Conservation (phyloP, 2,329 filamentous ascomycete genomes). For the Paraphoma chrysanthemicola region DNA sequence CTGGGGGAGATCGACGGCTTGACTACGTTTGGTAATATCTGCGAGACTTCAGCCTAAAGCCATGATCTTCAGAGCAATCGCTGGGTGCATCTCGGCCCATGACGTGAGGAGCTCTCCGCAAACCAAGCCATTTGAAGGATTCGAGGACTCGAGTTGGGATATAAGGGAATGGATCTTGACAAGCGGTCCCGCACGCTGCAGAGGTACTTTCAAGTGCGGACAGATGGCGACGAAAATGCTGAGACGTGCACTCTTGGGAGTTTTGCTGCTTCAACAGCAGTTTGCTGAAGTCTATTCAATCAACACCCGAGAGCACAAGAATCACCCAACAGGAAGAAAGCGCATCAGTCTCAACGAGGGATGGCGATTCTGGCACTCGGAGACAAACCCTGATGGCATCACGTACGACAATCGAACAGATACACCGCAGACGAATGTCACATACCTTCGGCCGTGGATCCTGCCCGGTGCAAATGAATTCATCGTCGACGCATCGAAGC, state of each 20-base stretch:
- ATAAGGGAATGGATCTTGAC: not conserved
- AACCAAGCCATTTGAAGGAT: not conserved
- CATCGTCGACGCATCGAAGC: conserved; percentile 16
- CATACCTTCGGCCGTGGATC: conserved; percentile 47
- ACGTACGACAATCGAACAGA: conserved; percentile 27
- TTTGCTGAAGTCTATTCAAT: not conserved
- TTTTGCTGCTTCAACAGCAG: not conserved
- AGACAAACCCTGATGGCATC: conserved; percentile 44
- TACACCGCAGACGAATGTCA: not conserved
- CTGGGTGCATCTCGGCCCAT: not conserved
- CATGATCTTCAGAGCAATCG: not conserved
- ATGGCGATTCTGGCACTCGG: conserved; percentile 47
- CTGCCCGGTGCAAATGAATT: conserved; percentile 50
- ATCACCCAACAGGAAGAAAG: conserved; percentile 4
- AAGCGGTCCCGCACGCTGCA: not conserved
- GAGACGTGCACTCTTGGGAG: not conserved
- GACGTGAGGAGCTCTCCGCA: not conserved
- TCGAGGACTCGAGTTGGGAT: not conserved
- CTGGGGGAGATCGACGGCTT: not conserved
- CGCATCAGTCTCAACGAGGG: conserved; percentile 42
- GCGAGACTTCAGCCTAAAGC: not conserved
- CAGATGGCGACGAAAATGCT: not conserved
- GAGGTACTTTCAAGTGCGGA: not conserved
- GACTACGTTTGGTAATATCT: not conserved
- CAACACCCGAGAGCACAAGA: not conserved